phyloP scores from a whole-genome alignment of 306 rosid species.

The Rosa multiflora region DNA sequence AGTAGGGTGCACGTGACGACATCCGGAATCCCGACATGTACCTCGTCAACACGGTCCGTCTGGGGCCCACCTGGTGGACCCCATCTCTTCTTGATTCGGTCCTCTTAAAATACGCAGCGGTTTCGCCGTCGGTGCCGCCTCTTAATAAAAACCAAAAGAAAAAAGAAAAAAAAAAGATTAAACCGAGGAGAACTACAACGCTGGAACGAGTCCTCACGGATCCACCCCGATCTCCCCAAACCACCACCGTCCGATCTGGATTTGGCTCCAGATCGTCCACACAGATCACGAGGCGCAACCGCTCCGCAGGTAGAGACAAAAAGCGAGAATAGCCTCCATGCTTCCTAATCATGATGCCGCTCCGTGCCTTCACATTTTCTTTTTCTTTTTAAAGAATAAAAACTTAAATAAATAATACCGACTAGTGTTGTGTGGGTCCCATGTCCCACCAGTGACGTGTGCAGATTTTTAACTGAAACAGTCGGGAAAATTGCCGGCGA shows the following conservation, averaged over 20 bases:
- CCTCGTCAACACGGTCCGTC: slow-evolving; percentile 51
- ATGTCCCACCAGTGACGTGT: not conserved
- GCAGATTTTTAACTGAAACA: not conserved
- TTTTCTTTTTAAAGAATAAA: not conserved
- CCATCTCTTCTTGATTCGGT: slow-evolving; percentile 37
- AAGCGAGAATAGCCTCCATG: slow-evolving; percentile 19
- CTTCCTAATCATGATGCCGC: slow-evolving; percentile 37
- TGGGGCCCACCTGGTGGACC: slow-evolving; percentile 37
- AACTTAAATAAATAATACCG: too few relatives aligned
- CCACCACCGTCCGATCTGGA: not conserved
- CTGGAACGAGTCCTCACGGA: slow-evolving; percentile 16
- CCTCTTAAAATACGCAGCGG: slow-evolving; percentile 34
- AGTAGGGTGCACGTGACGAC: slow-evolving; percentile 66
- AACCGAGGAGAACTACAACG: not conserved
- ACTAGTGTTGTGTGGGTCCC: not conserved
- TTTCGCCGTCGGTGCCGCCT: slow-evolving; percentile 70
- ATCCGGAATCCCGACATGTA: slow-evolving; percentile 57
- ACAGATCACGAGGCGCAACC: slow-evolving; percentile 32
- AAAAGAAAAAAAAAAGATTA: not conserved
- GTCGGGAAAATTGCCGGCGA: not conserved
- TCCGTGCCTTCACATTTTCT: not conserved
- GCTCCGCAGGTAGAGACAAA: not conserved
- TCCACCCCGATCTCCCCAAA: not conserved
- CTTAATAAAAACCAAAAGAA: slow-evolving; percentile 1
- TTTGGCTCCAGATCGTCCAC: slow-evolving; percentile 21